Conservation (phyloP, 176 grass and related monocot genomes). For the Areca catechu region DNA sequence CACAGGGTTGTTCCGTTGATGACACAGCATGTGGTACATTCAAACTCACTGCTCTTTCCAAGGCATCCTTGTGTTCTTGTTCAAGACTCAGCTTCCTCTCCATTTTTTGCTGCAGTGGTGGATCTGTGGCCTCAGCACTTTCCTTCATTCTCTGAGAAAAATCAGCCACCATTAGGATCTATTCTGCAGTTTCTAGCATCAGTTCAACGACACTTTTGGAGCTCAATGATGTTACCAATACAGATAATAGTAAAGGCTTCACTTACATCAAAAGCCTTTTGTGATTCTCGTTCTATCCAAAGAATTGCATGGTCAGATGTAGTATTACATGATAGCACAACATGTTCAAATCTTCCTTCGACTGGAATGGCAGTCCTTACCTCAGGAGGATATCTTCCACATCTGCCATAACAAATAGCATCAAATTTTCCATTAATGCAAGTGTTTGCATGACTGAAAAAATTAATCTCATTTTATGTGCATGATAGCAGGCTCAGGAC, state of each 20-base stretch:
- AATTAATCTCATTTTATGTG: no score
- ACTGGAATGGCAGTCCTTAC: conserved; percentile 96
- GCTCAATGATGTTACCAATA: no score
- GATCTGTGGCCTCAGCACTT: conserved; percentile 20
- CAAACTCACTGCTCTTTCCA: conserved; percentile 51
- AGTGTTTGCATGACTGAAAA: no score
- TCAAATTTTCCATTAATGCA: neutral
- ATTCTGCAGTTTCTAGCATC: no score
- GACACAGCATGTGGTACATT: conserved; percentile 53
- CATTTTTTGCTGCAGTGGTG: conserved; percentile 57
- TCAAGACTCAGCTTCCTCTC: conserved; percentile 54
- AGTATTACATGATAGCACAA: conserved; percentile 92
- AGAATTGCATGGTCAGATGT: conserved; percentile 91
- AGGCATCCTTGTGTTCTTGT: conserved; percentile 73
- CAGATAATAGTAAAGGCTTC: neutral
- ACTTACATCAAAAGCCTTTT: conserved; percentile 75
- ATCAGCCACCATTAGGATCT: conserved; percentile 1
- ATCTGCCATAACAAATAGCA: conserved; percentile 31
- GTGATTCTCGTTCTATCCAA: conserved; percentile 84
- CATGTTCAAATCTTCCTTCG: conserved; percentile 90
- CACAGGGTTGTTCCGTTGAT: conserved; percentile 27
- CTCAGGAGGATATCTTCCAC: conserved; percentile 86
- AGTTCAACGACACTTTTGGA: no score
- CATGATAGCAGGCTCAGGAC: no score
- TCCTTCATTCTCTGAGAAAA: conserved; percentile 53